Evolutionary conservation across 768 basidiomycete genomes (phyloP).

Genomic region (Mycena galericulata): DNA sequence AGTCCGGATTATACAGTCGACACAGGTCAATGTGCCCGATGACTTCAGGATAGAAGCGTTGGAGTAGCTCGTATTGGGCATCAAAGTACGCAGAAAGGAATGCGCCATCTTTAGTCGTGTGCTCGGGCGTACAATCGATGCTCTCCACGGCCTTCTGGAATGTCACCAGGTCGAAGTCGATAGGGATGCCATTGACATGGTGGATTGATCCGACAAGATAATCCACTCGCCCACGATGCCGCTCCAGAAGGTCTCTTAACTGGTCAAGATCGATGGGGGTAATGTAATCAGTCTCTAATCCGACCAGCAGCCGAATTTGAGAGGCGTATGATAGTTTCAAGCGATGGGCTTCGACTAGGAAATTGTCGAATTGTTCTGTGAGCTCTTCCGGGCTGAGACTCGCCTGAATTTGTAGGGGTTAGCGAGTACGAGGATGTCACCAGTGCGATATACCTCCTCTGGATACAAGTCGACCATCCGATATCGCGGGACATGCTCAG

Average conservation of each 20-base stretch:
- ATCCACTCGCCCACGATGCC: conserved; percentile 69
- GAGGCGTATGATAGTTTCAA: conserved; percentile 72
- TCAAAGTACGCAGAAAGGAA: conserved; percentile 86
- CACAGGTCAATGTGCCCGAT: conserved; percentile 96
- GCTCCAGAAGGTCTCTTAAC: conserved; percentile 64
- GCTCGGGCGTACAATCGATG: conserved; percentile 42
- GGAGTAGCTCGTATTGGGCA: conserved; percentile 79
- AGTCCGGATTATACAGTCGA: conserved; percentile 80
- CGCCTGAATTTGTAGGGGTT: conserved; percentile 55
- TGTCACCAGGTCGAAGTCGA: conserved; percentile 88
- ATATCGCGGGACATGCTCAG: too few species aligned
- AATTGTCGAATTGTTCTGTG: conserved; percentile 73
- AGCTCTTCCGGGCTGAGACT: conserved; percentile 66
- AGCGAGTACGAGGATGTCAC: neutral
- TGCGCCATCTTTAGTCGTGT: conserved; percentile 42
- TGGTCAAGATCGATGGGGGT: conserved; percentile 71
- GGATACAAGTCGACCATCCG: too few species aligned
- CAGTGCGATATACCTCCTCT: neutral
- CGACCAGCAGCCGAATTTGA: conserved; percentile 84
- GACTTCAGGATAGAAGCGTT: conserved; percentile 83
- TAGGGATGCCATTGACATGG: conserved; percentile 88
- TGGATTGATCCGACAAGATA: conserved; percentile 95
- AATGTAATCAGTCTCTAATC: conserved; percentile 94
- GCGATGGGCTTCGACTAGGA: conserved; percentile 85
- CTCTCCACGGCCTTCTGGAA: conserved; percentile 71